Conservation (phyloP, 1,284 basidiomycete species). For the Amylostereum areolatum region DNA sequence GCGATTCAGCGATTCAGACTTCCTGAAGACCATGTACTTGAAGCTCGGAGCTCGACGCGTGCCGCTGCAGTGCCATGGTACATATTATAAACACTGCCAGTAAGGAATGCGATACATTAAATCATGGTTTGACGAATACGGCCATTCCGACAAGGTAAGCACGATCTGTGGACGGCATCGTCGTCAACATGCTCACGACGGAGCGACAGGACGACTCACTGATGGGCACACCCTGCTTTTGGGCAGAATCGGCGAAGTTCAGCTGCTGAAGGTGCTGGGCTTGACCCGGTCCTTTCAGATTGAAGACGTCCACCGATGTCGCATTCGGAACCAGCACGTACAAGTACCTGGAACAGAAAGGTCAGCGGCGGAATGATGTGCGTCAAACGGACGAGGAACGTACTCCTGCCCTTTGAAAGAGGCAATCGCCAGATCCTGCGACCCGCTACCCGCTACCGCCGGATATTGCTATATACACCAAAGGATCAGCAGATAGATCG, state of each 20-base stretch:
- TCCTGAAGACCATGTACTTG: too few species aligned
- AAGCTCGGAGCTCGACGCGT: too few species aligned
- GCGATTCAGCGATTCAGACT: too few species aligned
- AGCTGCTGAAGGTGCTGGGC: slow-evolving; percentile 19
- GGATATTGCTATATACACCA: background rate
- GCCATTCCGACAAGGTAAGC: slow-evolving; percentile 6
- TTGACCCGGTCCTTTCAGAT: slow-evolving; percentile 30
- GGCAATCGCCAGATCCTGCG: background rate
- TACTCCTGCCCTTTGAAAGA: background rate
- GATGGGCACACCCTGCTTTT: slow-evolving; percentile 9
- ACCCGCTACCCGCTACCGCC: background rate
- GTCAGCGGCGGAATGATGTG: background rate
- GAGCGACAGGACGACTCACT: slow-evolving; percentile 15
- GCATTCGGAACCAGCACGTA: slow-evolving; percentile 32
- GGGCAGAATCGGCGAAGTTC: slow-evolving; percentile 10
- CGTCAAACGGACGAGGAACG: background rate
- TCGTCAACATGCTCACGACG: background rate
- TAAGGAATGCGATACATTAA: too few species aligned
- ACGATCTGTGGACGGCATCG: background rate
- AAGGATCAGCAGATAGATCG: background rate
- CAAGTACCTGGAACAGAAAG: slow-evolving; percentile 25
- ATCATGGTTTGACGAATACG: slow-evolving; percentile 22
- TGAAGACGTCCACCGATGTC: slow-evolving; percentile 29
- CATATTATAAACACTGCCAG: too few species aligned
- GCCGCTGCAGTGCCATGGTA: too few species aligned